Evolutionary conservation across 768 basidiomycete species (phyloP), one percentile per base, ranked within the genome.

Genomic region (Lepiota subincarnata): DNA sequence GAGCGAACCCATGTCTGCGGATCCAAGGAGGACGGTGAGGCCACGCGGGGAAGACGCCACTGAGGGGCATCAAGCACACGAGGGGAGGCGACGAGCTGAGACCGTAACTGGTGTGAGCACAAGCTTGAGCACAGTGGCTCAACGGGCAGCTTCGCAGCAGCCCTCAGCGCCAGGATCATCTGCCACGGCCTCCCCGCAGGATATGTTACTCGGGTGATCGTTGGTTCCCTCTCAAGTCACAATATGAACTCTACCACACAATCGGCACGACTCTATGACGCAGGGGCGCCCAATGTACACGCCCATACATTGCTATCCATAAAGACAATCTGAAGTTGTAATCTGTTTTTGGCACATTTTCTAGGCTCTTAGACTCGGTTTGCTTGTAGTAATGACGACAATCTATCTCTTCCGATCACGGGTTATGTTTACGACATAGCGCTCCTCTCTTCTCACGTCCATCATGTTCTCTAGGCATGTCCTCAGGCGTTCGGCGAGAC

Each of bases 1-100:
- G 24, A 41, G 39, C 16, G 34, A 31, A 8, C 35, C 19, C 24
- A 2, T 24, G 38, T 36, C 39, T 36, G n/a, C 13, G 38, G 26
- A 38, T 22, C 18, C 31, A 6, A 3, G 14, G 16, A 51, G 22
- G 24, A 24, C 16, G 24, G 16, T 12, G 22, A 42, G 39, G 12
- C 18, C 39, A 34, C 26, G 40, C 10, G 13, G 40, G 39, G 40
- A 13, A 50, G 18, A n/a, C 18, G 50, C 24, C 42, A 31, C 31
- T 11, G 31, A 31, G 10, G 31, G 31, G 31, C 31, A 31, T 3
- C 31, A 3, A 8, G 31, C 7, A 31, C 31, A 31, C 48, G 53
- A 39, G 12, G 57, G 55, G 14, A 46, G 60, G 31, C 59, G 62
- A 16, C 41, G 62, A 35, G 60, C 62, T 0, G 62, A 60, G 55